phyloP scores from a whole-genome alignment of 2,329 filamentous ascomycete species.

The Parafenestella ontariensis region DNA sequence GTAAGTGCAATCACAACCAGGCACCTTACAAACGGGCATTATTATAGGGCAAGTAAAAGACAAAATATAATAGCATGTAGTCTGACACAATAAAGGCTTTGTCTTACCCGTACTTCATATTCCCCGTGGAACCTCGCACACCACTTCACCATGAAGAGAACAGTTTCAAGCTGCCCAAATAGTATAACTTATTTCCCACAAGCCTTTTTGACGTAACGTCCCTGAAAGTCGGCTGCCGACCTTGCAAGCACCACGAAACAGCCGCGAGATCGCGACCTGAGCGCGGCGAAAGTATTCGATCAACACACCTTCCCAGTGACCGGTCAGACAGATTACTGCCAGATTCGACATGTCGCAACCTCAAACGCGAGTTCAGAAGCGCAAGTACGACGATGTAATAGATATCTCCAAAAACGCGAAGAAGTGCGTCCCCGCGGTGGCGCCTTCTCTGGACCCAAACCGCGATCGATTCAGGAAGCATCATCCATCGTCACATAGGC shows the following conservation, averaged over 20 bases:
- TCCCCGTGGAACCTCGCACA: not conserved
- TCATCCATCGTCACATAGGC: not conserved
- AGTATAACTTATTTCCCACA: not conserved
- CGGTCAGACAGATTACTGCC: not conserved
- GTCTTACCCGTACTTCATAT: conserved; percentile 1
- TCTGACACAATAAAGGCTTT: not conserved
- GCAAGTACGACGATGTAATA: not conserved
- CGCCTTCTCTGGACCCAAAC: not conserved
- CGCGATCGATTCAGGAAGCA: not conserved
- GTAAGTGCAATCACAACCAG: not conserved
- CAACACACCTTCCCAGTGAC: not conserved
- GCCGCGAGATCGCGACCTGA: not conserved
- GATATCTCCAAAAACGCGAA: not conserved
- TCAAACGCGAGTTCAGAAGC: not conserved
- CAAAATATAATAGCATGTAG: not conserved
- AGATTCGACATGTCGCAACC: not conserved
- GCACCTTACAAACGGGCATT: no score
- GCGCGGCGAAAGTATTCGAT: not conserved
- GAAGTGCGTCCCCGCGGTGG: not conserved
- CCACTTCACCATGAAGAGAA: conserved; percentile 5
- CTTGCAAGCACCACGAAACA: not conserved
- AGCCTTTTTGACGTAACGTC: not conserved
- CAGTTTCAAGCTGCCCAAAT: not conserved
- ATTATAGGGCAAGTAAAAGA: not conserved
- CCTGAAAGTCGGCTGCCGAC: not conserved